Base-by-base conservation (phyloP, 495 filamentous ascomycete genomes). In the Clavariopsis aquatica region DNA sequence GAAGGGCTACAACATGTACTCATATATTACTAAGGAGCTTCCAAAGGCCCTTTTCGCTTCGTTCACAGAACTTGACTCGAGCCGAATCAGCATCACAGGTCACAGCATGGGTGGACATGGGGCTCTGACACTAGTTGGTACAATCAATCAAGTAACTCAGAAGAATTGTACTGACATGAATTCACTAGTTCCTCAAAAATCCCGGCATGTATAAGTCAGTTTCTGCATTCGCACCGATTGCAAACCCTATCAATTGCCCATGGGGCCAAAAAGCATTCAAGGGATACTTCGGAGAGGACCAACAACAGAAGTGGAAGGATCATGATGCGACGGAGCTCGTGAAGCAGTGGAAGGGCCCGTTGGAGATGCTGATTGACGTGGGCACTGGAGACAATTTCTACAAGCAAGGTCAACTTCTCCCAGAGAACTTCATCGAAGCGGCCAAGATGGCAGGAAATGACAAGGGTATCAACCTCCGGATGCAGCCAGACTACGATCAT, bases 41-140 rank as follows among this genome's bases (percentile, higher is more conserved):
- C 93, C 93, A 0, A 68, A 77, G n/a, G 78, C 85, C 0, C 82
- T 97, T 9, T 96, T 92, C 75, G 74, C 71, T 13, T 77, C 81
- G 3, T 90, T 89, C 68, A 75, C 80, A 15, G 77, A 85, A 70
- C 75, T 98, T 1, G 92, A 96, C 73, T 53, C 72, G 0, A 77
- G 69, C 17, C 78, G 86, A 0, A 84, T 96, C 36, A 86, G 86
- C 71, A 93, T 98, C 68, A 92, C 87, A 36, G 94, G 94, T 2
- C 94, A 98, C 75, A 89, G 84, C 70, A 98, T 98, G 94, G 94
- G 94, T 69, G 94, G 94, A 0, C 94, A 98, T 76, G 94, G 94
- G 23, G 94, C 94, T 51, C 78, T 98, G 66, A 96, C 91, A 53
- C 76, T 97, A 69, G 85, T 87, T 71, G 49, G 79, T 55, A 53